Base-by-base conservation (phyloP, 2,329 filamentous ascomycete species). In the Cercospora sesami region DNA sequence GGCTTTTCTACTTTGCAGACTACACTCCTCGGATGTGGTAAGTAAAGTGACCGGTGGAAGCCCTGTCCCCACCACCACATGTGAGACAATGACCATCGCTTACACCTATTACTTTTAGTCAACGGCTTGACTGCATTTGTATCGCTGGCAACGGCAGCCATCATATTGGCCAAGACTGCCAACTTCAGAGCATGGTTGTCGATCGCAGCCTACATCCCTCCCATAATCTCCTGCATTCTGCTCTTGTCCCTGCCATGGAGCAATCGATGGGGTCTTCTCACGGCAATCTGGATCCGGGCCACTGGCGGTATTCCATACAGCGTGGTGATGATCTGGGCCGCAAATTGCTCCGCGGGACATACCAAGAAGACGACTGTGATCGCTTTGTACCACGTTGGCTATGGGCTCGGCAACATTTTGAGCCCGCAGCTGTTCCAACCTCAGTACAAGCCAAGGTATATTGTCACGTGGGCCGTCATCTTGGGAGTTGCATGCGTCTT, bases 1-100 rank as follows among this genome's bases (percentile, higher is more conserved):
- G 81, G 81, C 3, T 83, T 83, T 67, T 78, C 69, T 12, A 79
- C 71, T 48, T 74, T 77, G 55, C 77, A 80, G 39, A 79, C 79
- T 9, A 80, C 79, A 0, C 73, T 76, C 26, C 72, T 73, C 68
- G 75, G 33, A 48, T 75, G 69, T 39, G 64, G n/a, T n/a, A n/a
- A n/a, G n/a, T n/a, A n/a, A n/a, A n/a, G n/a, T n/a, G n/a, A n/a
- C n/a, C n/a, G n/a, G n/a, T n/a, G n/a, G n/a, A n/a, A n/a, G n/a
- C n/a, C n/a, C n/a, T n/a, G n/a, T n/a, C n/a, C n/a, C n/a, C n/a
- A n/a, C n/a, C n/a, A n/a, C n/a, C n/a, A n/a, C n/a, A n/a, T n/a
- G n/a, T n/a, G n/a, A n/a, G n/a, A n/a, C n/a, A n/a, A n/a, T n/a
- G n/a, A n/a, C n/a, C n/a, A n/a, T n/a, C n/a, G n/a, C n/a, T n/a